Evolutionary conservation across 2,329 filamentous ascomycete species (phyloP).

Genomic region (Nemania sp.): DNA sequence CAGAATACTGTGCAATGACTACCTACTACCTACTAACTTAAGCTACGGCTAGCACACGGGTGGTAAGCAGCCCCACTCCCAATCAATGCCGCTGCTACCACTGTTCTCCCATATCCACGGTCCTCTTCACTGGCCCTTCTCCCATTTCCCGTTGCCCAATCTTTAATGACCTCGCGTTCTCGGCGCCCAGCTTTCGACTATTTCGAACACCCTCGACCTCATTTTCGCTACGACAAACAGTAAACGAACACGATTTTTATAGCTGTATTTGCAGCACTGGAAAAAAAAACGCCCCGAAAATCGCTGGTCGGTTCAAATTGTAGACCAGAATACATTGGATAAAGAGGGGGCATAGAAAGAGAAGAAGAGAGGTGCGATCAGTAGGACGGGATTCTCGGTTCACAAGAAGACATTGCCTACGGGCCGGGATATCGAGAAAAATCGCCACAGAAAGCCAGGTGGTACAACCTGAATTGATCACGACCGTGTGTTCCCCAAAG

Average conservation of each 20-base stretch:
- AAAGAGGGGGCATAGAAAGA: neutral
- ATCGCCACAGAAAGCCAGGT: neutral
- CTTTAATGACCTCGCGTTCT: constrained; percentile 40
- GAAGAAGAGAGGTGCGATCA: neutral
- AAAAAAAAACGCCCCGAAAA: neutral
- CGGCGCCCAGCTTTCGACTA: constrained; percentile 45
- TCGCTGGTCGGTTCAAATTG: neutral
- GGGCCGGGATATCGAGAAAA: neutral
- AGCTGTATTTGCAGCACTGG: too few species aligned
- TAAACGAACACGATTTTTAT: neutral
- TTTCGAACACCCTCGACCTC: constrained; percentile 30
- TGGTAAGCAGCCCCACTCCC: constrained; percentile 16
- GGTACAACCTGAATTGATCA: constrained; percentile 21
- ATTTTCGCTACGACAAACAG: constrained; percentile 21
- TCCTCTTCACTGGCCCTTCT: constrained; percentile 20
- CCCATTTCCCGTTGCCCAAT: constrained; percentile 24
- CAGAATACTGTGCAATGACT: too few species aligned
- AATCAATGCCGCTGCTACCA: constrained; percentile 7
- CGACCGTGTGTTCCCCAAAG: constrained; percentile 20
- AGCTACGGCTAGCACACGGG: too few species aligned
- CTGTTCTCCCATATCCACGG: constrained; percentile 17
- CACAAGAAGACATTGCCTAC: neutral
- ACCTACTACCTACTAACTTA: too few species aligned
- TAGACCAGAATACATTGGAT: neutral
- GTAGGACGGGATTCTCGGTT: neutral